Base-by-base conservation (phyloP, 148 eudicot genomes). In the Beta vulgaris region DNA sequence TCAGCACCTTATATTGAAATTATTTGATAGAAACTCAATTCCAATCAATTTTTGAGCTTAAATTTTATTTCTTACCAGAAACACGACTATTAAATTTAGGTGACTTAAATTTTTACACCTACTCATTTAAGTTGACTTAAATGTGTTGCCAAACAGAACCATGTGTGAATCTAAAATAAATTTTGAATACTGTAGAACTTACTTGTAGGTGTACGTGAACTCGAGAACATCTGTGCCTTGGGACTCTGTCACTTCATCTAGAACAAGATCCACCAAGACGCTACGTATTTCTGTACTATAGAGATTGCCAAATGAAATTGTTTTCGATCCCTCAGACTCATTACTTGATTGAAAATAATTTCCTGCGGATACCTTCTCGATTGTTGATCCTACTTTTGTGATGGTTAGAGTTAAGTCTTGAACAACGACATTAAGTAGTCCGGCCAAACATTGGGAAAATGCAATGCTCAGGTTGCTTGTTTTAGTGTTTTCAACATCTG, bases 391-490 rank as follows among this genome's bases (percentile, higher is more conserved):
- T 5, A 9, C 16, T 53, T 29, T 15, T 4, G 72, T 36, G 34
- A 75, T 7, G 3, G 48, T 53, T 12, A 75, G 9, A 59, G 68
- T 35, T 6, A 75, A 55, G n/a, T 75, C 71, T 23, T 64, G 8
- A n/a, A 65, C 71, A 5, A 53, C 77, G 19, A 75, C 62, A n/a
- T 51, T 51, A 19, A 75, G 35, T 16, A 75, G 51, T 18, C 72
- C 64, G 4, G 54, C 78, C 11, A 75, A 54, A 67, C 78, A 75
- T 23, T 39, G 61, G 32, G 62, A 3, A 64, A 74, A 49, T 48
- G 62, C 77, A 4, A 13, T 36, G 23, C 44, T 48, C 46, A 74
- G 25, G 19, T 53, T 74, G 61, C 40, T 36, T 28, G 43, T 46
- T 0, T 49, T 36, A 23, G 34, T 15, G 34, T 37, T 26, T 35